These are phyloP conservation scores for Ogataea nitratoaversa DNA, from an alignment of 805 yeast genomes.

Conservation along the genomic window DNA sequence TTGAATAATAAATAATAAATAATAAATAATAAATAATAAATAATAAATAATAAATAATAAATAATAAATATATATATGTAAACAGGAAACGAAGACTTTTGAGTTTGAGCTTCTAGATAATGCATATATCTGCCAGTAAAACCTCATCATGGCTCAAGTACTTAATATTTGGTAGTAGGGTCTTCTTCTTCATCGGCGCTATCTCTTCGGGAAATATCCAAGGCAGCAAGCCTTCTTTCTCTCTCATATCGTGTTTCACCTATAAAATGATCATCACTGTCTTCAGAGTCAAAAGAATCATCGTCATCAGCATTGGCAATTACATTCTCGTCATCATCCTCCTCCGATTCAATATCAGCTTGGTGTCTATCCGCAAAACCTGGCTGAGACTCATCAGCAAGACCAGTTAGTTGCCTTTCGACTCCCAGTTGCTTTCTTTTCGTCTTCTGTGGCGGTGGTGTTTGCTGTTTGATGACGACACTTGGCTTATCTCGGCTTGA, in stretches of 20 bases:
- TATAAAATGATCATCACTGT: slow-evolving; percentile 5
- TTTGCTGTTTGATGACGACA: background rate
- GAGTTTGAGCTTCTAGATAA: too few relatives aligned
- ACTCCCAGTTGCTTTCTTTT: slow-evolving; percentile 1
- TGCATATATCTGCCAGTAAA: too few relatives aligned
- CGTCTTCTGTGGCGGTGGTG: background rate
- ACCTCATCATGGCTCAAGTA: too few relatives aligned
- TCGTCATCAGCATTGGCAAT: slow-evolving; percentile 18
- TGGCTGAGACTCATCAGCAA: background rate
- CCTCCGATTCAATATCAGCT: slow-evolving; percentile 11
- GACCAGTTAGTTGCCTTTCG: slow-evolving; percentile 2
- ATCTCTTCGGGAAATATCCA: slow-evolving; percentile 25
- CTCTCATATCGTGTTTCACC: slow-evolving; percentile 25
- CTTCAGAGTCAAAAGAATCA: slow-evolving; percentile 18
- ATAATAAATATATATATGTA: too few relatives aligned
- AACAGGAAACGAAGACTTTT: too few relatives aligned
- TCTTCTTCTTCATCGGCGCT: slow-evolving; percentile 36
- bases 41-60: too few relatives aligned
- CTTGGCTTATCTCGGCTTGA: background rate
- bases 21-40: too few relatives aligned
- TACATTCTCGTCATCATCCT: slow-evolving; percentile 10
- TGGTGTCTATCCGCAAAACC: background rate
- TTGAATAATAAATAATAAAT: too few relatives aligned
- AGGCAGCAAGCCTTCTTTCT: slow-evolving; percentile 29
- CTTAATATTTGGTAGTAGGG: slow-evolving; percentile 8